Percentiles rank a stretch among this genome's conserved stretches.
Conservation (phyloP, 148 eudicot species). For the Rhododendron ferrugineum region DNA sequence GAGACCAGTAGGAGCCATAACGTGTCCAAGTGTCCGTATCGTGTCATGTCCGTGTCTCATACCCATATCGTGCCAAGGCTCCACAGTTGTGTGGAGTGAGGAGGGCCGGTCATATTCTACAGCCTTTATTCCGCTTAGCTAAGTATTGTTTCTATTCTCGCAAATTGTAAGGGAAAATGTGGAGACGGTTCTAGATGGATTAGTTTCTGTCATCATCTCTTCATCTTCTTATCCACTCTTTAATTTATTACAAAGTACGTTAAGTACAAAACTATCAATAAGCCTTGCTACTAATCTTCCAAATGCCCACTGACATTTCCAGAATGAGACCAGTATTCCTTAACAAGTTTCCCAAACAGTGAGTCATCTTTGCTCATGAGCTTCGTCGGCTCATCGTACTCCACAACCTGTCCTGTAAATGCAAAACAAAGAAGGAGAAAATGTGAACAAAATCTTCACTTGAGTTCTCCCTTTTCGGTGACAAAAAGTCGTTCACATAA, state of each 20-base stretch:
- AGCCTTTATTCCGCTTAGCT: too few species aligned
- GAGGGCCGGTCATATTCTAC: too few species aligned
- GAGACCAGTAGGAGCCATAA: constrained; percentile 45
- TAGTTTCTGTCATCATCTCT: background rate
- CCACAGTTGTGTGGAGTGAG: too few species aligned
- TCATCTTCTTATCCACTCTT: background rate
- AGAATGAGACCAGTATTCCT: constrained; percentile 79
- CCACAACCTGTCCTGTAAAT: constrained; percentile 55
- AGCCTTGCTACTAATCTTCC: background rate
- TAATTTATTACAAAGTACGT: too few species aligned
- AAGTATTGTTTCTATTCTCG: too few species aligned
- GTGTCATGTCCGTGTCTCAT: too few species aligned
- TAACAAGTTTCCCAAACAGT: constrained; percentile 64
- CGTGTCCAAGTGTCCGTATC: too few species aligned
- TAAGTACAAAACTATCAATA: constrained; percentile 7
- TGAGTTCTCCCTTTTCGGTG: background rate
- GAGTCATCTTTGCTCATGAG: constrained; percentile 63
- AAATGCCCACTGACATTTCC: background rate
- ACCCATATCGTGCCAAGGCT: too few species aligned
- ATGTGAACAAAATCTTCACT: background rate
- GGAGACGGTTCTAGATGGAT: background rate
- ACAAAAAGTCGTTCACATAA: background rate
- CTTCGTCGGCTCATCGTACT: constrained; percentile 70
- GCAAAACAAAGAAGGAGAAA: background rate
- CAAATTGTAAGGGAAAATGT: too few species aligned